Evolutionary conservation across 148 eudicot genomes (phyloP).

Genomic region (Camellia japonica): DNA sequence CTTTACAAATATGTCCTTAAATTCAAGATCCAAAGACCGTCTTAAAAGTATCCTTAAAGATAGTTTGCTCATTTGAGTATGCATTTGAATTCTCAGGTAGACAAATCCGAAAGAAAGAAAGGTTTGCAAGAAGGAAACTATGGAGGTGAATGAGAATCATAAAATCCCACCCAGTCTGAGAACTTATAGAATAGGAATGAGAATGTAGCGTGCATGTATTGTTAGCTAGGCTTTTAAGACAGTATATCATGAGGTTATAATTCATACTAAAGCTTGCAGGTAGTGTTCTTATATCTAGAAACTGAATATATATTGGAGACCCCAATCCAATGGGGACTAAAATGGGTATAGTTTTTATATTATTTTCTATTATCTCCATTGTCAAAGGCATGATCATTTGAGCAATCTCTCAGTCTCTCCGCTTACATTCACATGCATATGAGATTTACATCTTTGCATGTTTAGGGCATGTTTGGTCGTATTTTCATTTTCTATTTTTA

Average conservation of each 20-base stretch:
- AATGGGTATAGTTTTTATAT: too few species aligned
- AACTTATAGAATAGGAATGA: neutral
- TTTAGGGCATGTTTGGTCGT: too few species aligned
- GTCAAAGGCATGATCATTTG: too few species aligned
- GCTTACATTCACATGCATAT: too few species aligned
- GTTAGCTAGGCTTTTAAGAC: neutral
- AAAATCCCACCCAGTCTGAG: neutral
- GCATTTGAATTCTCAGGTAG: constrained; percentile 27
- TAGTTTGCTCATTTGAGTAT: neutral
- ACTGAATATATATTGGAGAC: neutral
- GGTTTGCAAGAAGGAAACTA: constrained; percentile 38
- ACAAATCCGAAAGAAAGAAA: constrained; percentile 20
- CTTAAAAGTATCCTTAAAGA: neutral
- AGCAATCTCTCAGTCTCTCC: too few species aligned
- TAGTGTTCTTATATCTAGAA: too few species aligned
- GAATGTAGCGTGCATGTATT: neutral
- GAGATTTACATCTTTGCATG: too few species aligned
- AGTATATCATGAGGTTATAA: neutral
- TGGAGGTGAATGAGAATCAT: constrained; percentile 22
- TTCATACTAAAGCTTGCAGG: neutral
- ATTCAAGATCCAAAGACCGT: too few species aligned
- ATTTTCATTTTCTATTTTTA: too few species aligned
- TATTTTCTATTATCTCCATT: too few species aligned
- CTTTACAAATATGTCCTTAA: too few species aligned
- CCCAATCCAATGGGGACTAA: too few species aligned